Evolutionary conservation across 805 yeast species (phyloP).

Genomic region (Candida piceae): DNA sequence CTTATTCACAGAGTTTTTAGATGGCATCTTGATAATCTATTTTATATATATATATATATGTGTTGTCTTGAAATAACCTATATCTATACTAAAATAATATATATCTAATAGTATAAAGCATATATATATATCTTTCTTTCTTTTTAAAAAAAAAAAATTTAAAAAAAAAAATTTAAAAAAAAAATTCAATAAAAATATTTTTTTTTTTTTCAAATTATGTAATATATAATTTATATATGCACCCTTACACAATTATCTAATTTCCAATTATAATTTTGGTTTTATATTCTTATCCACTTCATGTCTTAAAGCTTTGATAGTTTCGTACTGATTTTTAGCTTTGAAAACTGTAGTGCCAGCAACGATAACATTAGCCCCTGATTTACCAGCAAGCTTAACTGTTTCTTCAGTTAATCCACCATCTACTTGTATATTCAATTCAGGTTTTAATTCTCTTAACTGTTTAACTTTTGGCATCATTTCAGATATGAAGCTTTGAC

Average conservation of each 20-base stretch:
- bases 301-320: constrained; percentile 62
- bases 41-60: no score
- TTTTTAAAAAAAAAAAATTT: no score
- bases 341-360: constrained; percentile 95
- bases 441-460: constrained; percentile 68
- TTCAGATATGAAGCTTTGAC: constrained; percentile 89
- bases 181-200: no score
- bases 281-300: constrained; percentile 38
- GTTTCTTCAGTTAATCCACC: constrained; percentile 92
- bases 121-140: no score
- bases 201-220: not conserved
- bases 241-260: not conserved
- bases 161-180: no score
- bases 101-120: no score
- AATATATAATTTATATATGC: not conserved
- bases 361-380: constrained; percentile 97
- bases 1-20: constrained; percentile 75
- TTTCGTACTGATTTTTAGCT: constrained; percentile 72
- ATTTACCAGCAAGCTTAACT: constrained; percentile 82
- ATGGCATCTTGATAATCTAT: no score
- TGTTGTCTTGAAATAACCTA: no score
- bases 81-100: no score
- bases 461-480: constrained; percentile 95
- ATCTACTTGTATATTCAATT: constrained; percentile 88
- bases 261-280: not conserved